Conservation (phyloP, 2,329 filamentous ascomycete species). For the Cladosporium sp. region DNA sequence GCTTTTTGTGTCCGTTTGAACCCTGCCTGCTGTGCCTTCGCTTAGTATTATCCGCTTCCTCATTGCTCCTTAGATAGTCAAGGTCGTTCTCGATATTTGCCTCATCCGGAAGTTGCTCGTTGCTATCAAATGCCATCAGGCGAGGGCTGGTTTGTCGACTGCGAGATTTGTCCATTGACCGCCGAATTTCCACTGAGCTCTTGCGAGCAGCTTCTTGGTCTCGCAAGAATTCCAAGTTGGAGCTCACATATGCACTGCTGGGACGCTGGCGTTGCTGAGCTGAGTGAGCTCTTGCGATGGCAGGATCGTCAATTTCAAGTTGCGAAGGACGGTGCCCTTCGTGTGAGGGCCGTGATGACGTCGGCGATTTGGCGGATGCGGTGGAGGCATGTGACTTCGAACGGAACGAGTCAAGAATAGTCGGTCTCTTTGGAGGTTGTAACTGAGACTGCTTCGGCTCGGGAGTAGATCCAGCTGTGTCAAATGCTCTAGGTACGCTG, state of each 20-base stretch:
- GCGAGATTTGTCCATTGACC: slow-evolving; percentile 9
- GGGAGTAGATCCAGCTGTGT: slow-evolving; percentile 34
- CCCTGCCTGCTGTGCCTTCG: slow-evolving; percentile 56
- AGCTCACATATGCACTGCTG: slow-evolving; percentile 76
- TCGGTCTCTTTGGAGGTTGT: slow-evolving; percentile 33
- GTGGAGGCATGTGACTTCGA: slow-evolving; percentile 50
- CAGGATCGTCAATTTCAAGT: slow-evolving; percentile 54
- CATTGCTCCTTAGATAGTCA: slow-evolving; percentile 74
- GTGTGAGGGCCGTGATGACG: slow-evolving; percentile 63
- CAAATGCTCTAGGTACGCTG: slow-evolving; percentile 46
- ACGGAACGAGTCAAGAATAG: slow-evolving; percentile 40
- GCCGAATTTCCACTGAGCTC: slow-evolving; percentile 4
- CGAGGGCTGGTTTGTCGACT: slow-evolving; percentile 10
- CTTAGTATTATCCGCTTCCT: slow-evolving; percentile 51
- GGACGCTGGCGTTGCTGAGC: slow-evolving; percentile 67
- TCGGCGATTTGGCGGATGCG: slow-evolving; percentile 46
- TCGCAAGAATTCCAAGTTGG: slow-evolving; percentile 75
- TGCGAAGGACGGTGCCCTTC: slow-evolving; percentile 65
- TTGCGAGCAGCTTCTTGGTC: slow-evolving; percentile 62
- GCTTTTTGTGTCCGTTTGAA: slow-evolving; percentile 57
- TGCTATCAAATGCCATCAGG: slow-evolving; percentile 5
- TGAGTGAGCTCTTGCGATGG: slow-evolving; percentile 56
- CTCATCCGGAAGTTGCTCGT: slow-evolving; percentile 48
- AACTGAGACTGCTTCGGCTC: slow-evolving; percentile 35
- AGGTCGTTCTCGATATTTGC: slow-evolving; percentile 73